Evolutionary conservation across 1,284 basidiomycete genomes (phyloP).

Genomic region (Ceratobasidium sp.): DNA sequence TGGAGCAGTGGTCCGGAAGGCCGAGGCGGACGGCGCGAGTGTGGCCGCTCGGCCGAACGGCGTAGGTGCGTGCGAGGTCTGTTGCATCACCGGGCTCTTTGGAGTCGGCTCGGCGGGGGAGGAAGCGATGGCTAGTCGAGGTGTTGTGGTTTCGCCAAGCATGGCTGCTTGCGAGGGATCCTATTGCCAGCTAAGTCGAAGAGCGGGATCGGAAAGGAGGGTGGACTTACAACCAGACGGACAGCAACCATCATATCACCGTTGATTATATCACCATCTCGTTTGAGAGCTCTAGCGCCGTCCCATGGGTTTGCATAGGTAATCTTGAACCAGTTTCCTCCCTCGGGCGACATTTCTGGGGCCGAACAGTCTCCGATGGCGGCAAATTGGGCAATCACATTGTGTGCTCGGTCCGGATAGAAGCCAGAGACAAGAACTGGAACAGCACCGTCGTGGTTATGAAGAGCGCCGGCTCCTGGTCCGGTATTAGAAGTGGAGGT

Average conservation of each 20-base stretch:
- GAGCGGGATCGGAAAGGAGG: background rate
- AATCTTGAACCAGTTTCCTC: constrained; percentile 41
- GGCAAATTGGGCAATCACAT: constrained; percentile 25
- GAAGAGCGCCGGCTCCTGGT: background rate
- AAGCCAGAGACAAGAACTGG: constrained; percentile 34
- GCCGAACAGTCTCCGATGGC: constrained; percentile 33
- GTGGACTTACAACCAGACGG: constrained; percentile 17
- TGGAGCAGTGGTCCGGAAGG: constrained; percentile 19
- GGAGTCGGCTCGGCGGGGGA: constrained; percentile 25
- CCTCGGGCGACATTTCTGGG: constrained; percentile 27
- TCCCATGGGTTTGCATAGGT: constrained; percentile 39
- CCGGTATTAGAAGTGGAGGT: background rate
- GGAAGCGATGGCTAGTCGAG: background rate
- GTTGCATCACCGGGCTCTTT: constrained; percentile 9
- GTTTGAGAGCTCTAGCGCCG: constrained; percentile 34
- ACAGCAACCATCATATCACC: constrained; percentile 36
- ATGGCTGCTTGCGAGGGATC: constrained; percentile 36
- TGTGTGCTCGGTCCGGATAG: constrained; percentile 22
- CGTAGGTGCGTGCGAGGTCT: background rate
- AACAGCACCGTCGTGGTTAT: constrained; percentile 8
- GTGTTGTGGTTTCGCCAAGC: constrained; percentile 5
- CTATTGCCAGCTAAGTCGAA: constrained; percentile 9
- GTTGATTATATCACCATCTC: constrained; percentile 37
- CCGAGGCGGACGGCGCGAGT: constrained; percentile 15
- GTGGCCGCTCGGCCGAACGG: constrained; percentile 13